Base-by-base conservation (phyloP, 2,329 filamentous ascomycete species). In the Aphanocladium album region DNA sequence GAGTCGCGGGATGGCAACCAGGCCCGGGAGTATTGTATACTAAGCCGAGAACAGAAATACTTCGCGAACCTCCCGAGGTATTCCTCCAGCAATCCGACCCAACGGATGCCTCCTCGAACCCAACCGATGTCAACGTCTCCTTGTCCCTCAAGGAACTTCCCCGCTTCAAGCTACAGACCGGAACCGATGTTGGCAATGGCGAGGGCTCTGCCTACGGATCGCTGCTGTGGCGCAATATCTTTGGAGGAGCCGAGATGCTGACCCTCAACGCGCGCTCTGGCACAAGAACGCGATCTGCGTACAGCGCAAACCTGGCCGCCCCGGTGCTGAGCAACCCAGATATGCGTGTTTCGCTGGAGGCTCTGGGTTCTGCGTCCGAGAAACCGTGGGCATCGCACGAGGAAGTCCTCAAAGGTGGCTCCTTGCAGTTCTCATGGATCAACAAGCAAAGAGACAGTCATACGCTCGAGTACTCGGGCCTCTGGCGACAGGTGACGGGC, bases 371-470 rank as follows among this genome's bases (percentile, higher is more conserved):
- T 64, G 88, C 91, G 49, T 96, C 91, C 0, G 84, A 93, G 64
- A 97, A 98, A 76, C 84, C 87, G 14, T 98, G 91, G 90, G 92
- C 95, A 23, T 95, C 90, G 65, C 93, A 99, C 71, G 93, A 98
- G 68, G 93, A 99, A 75, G 86, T 88, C 3, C 77, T 96, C 21
- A 90, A 88, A 69, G 92, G 93, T 17, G 91, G 84, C 21, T 88
- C 85, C 67, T 78, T 89, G 14, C 92, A 90, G 65, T 80, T 96
- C 45, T 85, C 87, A 43, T 98, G 90, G 89, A 75, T 88, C 41
- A 86, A 83, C 52, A 70, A 77, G 9, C 77, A 80, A 53, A 86
- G 87, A 49, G 86, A 90, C 66, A 82, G 81, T 61, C 91, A 96
- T 71, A 88, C 93, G 64, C 68, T 97, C 37, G 87, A 87, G 52